Evolutionary conservation across 1,284 basidiomycete genomes (phyloP), one percentile per base, ranked within the genome.

Genomic region (Apiotrichum veenhuisii): DNA sequence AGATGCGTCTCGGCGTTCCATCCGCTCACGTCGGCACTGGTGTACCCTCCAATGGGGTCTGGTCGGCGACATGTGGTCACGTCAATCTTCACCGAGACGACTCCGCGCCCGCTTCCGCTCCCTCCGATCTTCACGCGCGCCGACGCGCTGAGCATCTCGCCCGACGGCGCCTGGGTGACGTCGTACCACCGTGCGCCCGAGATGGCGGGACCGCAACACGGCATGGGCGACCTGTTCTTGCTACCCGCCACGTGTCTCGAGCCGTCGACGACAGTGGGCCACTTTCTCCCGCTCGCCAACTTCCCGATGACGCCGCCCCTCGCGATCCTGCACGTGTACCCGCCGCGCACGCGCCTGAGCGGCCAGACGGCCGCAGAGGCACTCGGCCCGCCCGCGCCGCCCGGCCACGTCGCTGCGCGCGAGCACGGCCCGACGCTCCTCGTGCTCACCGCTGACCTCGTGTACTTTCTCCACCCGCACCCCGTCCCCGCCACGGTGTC

Each of bases 121-220:
- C 64, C 70, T 5, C 34, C 61, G 0, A 14, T 67, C 23, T 55
- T 70, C 9, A 48, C 50, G 20, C 62, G 61, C 3, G 55, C 61
- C 10, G 47, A 62, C 36, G 59, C 66, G 23, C n/a, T 70, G 9
- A 59, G 54, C 23, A 46, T 67, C 20, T 72, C 71, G 11, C 70
- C 67, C 12, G 60, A 64, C 52, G 73, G 70, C 18, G 38, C 57
- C n/a, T 75, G 72, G 72, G 51, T 68, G 10, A 54, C 62, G 12
- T 53, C 62, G 23, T 72, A 50, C 49, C 26, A 50, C 23, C 25
- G 25, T 5, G 4, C 49, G n/a, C 7, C 37, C 25, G 5, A 22
- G 18, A 61, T 52, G 48, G 38, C 11, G 2, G 33, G 34, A 8
- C 15, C 23, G 22, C 42, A 18, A 10, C 15, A 20, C 37, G 17